Evolutionary conservation across 140 eudicot species (phyloP).

Genomic region (Eryngium alpinum): DNA sequence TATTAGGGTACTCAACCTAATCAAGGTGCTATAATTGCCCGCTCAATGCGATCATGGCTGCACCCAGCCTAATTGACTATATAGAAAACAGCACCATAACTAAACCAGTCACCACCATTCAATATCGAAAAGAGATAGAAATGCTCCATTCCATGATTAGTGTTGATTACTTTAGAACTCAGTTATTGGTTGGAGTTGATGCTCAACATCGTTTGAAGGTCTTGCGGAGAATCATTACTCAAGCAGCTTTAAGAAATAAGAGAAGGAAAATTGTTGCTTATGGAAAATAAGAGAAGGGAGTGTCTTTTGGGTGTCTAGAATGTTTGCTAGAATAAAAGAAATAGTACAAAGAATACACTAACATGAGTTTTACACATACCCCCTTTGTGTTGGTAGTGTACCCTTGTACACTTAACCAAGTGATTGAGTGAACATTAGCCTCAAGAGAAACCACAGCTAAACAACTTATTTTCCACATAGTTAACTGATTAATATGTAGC

Average conservation of each 20-base stretch:
- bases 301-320: neutral
- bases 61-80: neutral
- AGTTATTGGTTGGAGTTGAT: neutral
- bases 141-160: neutral
- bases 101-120: neutral
- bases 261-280: neutral
- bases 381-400: neutral
- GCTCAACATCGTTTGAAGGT: neutral
- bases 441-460: slow-evolving; percentile 3
- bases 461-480: no score
- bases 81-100: neutral
- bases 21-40: neutral
- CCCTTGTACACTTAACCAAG: neutral
- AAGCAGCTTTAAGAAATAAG: neutral
- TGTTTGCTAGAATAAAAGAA: neutral
- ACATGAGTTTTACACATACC: neutral
- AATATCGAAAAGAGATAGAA: neutral
- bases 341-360: neutral
- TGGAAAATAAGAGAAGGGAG: neutral
- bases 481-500: neutral
- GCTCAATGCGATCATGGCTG: neutral
- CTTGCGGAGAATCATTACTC: neutral
- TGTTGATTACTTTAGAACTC: neutral
- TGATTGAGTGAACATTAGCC: neutral
- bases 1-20: no score